Percentiles rank a stretch among this genome's conserved stretches.
These are phyloP conservation scores for Penicillium italicum DNA, from an alignment of 2,329 filamentous ascomycete genomes.

Conservation along the genomic window DNA sequence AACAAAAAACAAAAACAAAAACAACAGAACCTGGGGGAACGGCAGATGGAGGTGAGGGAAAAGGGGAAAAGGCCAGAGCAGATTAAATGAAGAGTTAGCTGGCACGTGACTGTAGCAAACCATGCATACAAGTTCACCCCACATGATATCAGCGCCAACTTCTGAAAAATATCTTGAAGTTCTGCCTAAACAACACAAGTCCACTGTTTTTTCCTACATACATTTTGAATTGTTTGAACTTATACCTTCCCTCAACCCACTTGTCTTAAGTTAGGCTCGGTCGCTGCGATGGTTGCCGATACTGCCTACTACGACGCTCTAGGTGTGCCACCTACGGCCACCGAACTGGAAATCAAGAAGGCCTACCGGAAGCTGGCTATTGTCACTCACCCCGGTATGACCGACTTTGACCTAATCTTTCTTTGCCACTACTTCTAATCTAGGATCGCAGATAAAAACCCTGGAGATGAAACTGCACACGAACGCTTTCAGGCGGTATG, in stretches of 20 bases:
- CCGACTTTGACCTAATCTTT: neutral
- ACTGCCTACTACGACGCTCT: slow-evolving; percentile 85
- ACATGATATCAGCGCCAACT: slow-evolving; percentile 12
- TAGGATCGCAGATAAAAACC: slow-evolving; percentile 77
- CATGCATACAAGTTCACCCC: slow-evolving; percentile 8
- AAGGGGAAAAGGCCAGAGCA: slow-evolving; percentile 17
- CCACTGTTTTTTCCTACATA: neutral
- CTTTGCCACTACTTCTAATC: slow-evolving; percentile 10
- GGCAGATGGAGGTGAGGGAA: slow-evolving; percentile 11
- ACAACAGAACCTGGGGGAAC: slow-evolving; percentile 11
- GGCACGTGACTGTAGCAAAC: slow-evolving; percentile 4
- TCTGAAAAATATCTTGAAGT: slow-evolving; percentile 6
- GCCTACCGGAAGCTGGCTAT: slow-evolving; percentile 94
- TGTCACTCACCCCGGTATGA: slow-evolving; percentile 77
- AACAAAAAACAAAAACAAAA: neutral
- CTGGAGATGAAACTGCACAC: slow-evolving; percentile 88
- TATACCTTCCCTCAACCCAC: neutral
- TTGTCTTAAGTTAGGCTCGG: neutral
- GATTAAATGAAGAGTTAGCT: slow-evolving; percentile 12
- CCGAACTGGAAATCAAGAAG: slow-evolving; percentile 93
- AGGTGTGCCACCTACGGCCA: slow-evolving; percentile 77
- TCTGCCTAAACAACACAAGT: slow-evolving; percentile 24
- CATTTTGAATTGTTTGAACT: neutral
- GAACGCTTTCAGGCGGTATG: slow-evolving; percentile 85
- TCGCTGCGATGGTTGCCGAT: slow-evolving; percentile 70